Evolutionary conservation across 768 basidiomycete species (phyloP).

Genomic region (Amanita jacksonii): DNA sequence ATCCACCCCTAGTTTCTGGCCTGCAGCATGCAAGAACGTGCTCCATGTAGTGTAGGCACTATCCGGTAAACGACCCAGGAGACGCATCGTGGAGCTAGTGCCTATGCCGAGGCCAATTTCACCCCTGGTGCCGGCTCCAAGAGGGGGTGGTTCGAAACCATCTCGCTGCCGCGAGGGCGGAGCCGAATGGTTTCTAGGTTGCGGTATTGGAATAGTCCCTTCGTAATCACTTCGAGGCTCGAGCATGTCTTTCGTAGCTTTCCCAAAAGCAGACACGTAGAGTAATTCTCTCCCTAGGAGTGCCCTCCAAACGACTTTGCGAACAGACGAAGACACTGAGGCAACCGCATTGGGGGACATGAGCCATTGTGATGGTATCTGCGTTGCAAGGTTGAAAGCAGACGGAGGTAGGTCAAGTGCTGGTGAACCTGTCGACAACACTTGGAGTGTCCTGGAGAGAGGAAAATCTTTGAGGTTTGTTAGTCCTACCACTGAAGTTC

Average conservation of each 20-base stretch:
- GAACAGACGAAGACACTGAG: slow-evolving; percentile 40
- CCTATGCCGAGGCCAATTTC: slow-evolving; percentile 21
- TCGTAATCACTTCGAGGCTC: not conserved
- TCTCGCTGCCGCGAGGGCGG: slow-evolving; percentile 17
- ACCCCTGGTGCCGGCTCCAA: not conserved
- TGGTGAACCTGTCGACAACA: slow-evolving; percentile 14
- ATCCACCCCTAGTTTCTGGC: slow-evolving; percentile 18
- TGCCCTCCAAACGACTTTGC: slow-evolving; percentile 68
- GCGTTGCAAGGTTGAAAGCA: slow-evolving; percentile 63
- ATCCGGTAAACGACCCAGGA: slow-evolving; percentile 43
- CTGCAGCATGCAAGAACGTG: slow-evolving; percentile 28
- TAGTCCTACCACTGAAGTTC: not conserved
- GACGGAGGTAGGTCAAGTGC: slow-evolving; percentile 32
- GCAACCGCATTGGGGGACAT: slow-evolving; percentile 22
- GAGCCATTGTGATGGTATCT: slow-evolving; percentile 58
- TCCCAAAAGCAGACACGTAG: not conserved
- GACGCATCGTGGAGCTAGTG: slow-evolving; percentile 30
- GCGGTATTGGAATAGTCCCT: slow-evolving; percentile 2
- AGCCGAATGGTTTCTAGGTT: slow-evolving; percentile 13
- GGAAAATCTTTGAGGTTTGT: slow-evolving; percentile 40
- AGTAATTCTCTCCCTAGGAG: slow-evolving; percentile 29
- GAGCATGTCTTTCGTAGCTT: not conserved
- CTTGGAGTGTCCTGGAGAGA: slow-evolving; percentile 27
- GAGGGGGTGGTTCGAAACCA: slow-evolving; percentile 3
- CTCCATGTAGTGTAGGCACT: slow-evolving; percentile 40